Conservation (phyloP, 345 rosid genomes). For the Linum usitatissimum region DNA sequence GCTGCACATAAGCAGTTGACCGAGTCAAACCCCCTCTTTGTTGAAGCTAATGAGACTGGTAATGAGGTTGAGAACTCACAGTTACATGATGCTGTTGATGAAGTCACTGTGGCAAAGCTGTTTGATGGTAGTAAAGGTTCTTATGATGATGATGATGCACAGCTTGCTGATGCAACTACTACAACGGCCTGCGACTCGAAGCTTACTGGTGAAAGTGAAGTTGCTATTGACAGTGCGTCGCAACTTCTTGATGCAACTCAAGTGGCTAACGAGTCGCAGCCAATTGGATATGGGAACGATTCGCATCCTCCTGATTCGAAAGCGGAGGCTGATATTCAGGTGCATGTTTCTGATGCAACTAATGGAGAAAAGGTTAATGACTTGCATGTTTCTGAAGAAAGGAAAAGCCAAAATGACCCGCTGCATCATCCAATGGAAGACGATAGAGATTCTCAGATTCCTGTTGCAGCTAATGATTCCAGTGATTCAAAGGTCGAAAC, state of each 20-base stretch:
- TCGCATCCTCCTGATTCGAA: not conserved
- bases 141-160: not conserved
- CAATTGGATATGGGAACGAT: not conserved
- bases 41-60: not conserved
- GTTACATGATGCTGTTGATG: not conserved
- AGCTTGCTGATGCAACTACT: not conserved
- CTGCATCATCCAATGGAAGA: not conserved
- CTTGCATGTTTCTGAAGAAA: not conserved
- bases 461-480: conserved; percentile 9
- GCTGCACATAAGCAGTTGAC: conserved; percentile 1
- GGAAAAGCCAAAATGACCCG: not conserved
- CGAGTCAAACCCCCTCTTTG: not conserved
- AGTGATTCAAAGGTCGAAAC: conserved; percentile 12
- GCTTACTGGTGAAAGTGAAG: too few species aligned
- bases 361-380: not conserved
- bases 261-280: not conserved
- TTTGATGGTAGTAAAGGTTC: not conserved
- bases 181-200: not conserved
- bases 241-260: not conserved
- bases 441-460: not conserved
- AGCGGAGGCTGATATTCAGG: not conserved
- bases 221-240: too few species aligned
- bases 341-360: not conserved
- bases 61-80: not conserved
- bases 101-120: not conserved